phyloP scores from a whole-genome alignment of 2,329 filamentous ascomycete genomes.

The Penicillium sp. region DNA sequence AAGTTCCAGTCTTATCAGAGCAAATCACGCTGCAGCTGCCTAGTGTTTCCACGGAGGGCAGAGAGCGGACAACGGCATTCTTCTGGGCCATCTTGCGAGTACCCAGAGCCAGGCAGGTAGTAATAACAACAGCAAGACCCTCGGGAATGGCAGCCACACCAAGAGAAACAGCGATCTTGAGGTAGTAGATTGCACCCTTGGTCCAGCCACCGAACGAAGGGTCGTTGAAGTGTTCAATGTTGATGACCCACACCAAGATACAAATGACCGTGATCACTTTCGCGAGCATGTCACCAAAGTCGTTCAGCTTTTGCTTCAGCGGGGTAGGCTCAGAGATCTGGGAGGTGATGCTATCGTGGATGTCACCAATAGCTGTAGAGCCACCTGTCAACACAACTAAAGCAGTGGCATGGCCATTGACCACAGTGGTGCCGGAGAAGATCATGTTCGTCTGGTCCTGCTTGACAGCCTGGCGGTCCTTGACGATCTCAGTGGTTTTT shows the following conservation, averaged over 20 bases:
- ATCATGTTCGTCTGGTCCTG: conserved; percentile 98
- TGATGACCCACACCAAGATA: conserved; percentile 95
- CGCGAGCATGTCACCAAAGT: conserved; percentile 92
- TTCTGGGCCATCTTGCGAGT: conserved; percentile 98
- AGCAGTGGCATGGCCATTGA: conserved; percentile 87
- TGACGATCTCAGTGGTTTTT: conserved; percentile 70
- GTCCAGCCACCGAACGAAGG: conserved; percentile 88
- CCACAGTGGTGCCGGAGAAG: conserved; percentile 96
- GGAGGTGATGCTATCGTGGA: conserved; percentile 96
- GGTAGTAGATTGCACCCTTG: conserved; percentile 98
- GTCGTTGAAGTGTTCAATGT: conserved; percentile 95
- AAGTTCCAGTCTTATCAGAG: conserved; percentile 96
- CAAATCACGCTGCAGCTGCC: conserved; percentile 99
- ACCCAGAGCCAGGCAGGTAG: conserved; percentile 92
- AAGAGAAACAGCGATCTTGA: conserved; percentile 98
- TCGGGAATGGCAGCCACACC: conserved; percentile 97
- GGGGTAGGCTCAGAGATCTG: conserved; percentile 98
- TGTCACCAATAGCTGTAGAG: conserved; percentile 93
- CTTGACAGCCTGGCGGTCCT: conserved; percentile 82
- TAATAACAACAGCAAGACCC: conserved; percentile 95
- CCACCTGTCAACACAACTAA: conserved; percentile 86
- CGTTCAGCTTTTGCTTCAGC: conserved; percentile 96
- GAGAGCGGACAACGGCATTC: conserved; percentile 92
- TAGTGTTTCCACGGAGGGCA: conserved; percentile 95
- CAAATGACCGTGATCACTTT: conserved; percentile 99